These are phyloP conservation scores for Boletus semigastroideus DNA, from an alignment of 1,284 basidiomycete genomes.

Conservation along the genomic window DNA sequence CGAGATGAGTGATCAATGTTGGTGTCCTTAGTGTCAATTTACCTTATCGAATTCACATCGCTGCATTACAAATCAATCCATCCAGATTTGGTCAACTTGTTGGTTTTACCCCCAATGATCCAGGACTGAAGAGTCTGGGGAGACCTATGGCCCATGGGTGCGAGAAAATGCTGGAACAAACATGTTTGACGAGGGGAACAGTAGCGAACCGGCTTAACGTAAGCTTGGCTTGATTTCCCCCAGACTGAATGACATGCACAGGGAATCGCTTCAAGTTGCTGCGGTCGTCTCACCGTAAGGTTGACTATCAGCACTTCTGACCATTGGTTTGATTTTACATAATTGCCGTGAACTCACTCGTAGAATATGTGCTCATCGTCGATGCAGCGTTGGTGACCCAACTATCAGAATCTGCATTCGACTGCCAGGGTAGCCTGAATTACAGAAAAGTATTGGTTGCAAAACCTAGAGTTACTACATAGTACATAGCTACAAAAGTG, in stretches of 20 bases:
- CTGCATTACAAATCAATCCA: conserved; percentile 32
- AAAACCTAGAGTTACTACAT: too few species aligned
- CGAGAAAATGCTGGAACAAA: neutral
- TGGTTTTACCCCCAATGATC: neutral
- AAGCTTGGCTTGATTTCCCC: neutral
- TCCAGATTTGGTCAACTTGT: conserved; percentile 5
- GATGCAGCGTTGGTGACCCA: neutral
- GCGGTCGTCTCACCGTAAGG: too few species aligned
- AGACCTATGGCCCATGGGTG: neutral
- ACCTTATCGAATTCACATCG: conserved; percentile 17
- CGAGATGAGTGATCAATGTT: conserved; percentile 27
- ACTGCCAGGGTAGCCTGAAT: too few species aligned
- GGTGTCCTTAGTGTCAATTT: neutral
- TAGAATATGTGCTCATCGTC: neutral
- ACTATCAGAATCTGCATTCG: too few species aligned
- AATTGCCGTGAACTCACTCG: neutral
- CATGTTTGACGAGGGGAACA: neutral
- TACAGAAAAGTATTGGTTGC: too few species aligned
- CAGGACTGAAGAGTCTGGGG: neutral
- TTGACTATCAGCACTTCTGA: neutral
- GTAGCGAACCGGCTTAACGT: neutral
- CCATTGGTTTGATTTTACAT: too few species aligned
- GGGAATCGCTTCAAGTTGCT: too few species aligned
- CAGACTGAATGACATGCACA: neutral
- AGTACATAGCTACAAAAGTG: too few species aligned